Conservation (phyloP, 192 early-diverging fungal genomes). For the Rhizophagus clarus region DNA sequence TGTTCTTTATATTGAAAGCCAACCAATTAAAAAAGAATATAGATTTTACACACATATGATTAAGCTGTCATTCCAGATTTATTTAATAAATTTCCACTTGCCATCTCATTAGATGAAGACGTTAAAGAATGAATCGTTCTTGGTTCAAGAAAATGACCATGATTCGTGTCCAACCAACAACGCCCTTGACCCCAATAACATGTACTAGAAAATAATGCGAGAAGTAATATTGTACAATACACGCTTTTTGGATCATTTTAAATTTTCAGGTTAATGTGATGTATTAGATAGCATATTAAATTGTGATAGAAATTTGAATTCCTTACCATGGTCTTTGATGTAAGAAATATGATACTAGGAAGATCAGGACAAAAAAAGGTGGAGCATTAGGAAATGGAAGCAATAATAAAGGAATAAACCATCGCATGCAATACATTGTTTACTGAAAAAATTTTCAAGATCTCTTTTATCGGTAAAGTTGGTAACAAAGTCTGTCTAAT, state of each 20-base stretch:
- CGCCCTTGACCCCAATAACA: slow-evolving; percentile 66
- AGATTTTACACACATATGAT: background rate
- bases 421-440: slow-evolving; percentile 58
- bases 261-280: background rate
- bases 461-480: too few species aligned
- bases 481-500: too few species aligned
- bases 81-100: slow-evolving; percentile 21
- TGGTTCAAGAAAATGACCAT: slow-evolving; percentile 38
- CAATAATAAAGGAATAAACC: slow-evolving; percentile 59
- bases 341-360: slow-evolving; percentile 56
- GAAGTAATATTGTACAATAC: slow-evolving; percentile 56
- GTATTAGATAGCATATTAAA: background rate
- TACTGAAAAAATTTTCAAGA: too few species aligned
- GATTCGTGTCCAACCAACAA: slow-evolving; percentile 59
- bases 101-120: slow-evolving; percentile 24
- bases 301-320: slow-evolving; percentile 4
- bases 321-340: slow-evolving; percentile 63
- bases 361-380: slow-evolving; percentile 57
- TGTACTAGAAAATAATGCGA: slow-evolving; percentile 58
- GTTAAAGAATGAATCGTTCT: slow-evolving; percentile 27
- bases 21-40: background rate
- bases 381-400: slow-evolving; percentile 63
- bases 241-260: slow-evolving; percentile 38
- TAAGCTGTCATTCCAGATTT: background rate
- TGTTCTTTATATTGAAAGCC: background rate